Conservation (phyloP, 2,329 filamentous ascomycete genomes). For the Furcasterigmium sp. region DNA sequence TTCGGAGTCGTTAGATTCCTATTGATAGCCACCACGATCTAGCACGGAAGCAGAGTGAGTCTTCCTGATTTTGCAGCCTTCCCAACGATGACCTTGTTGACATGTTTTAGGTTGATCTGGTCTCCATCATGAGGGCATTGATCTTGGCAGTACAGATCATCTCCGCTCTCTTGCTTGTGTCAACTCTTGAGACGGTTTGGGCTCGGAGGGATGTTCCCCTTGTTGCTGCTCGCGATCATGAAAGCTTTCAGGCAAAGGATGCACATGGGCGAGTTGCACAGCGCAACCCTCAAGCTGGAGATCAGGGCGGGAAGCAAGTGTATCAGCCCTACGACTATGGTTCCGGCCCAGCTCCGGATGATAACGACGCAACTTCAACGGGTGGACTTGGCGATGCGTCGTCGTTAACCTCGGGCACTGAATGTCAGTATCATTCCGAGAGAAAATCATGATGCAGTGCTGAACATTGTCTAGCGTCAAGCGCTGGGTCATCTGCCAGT, state of each 20-base stretch:
- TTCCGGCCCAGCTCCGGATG: neutral
- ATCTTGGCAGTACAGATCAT: conserved; percentile 24
- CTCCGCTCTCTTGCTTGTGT: conserved; percentile 24
- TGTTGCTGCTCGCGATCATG: neutral
- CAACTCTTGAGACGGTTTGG: conserved; percentile 2
- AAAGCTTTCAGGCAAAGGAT: neutral
- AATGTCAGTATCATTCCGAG: neutral
- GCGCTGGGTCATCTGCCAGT: no score
- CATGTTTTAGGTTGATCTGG: neutral
- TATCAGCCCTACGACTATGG: neutral
- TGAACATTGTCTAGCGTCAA: no score
- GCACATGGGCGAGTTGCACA: neutral
- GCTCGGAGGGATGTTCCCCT: neutral
- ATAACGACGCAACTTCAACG: neutral
- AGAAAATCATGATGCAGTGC: neutral
- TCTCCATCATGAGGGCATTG: conserved; percentile 27
- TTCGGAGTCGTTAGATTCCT: no score
- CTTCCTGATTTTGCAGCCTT: no score
- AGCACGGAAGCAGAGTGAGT: no score
- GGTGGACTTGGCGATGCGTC: neutral
- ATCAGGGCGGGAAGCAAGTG: neutral
- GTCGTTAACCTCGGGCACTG: neutral
- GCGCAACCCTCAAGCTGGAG: neutral
- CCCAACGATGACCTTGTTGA: no score
- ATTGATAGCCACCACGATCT: no score